Percentiles rank a stretch among this genome's conserved stretches.
Evolutionary conservation across 2,329 filamentous ascomycete species (phyloP).

Genomic region (Botryosphaeria dothidea): DNA sequence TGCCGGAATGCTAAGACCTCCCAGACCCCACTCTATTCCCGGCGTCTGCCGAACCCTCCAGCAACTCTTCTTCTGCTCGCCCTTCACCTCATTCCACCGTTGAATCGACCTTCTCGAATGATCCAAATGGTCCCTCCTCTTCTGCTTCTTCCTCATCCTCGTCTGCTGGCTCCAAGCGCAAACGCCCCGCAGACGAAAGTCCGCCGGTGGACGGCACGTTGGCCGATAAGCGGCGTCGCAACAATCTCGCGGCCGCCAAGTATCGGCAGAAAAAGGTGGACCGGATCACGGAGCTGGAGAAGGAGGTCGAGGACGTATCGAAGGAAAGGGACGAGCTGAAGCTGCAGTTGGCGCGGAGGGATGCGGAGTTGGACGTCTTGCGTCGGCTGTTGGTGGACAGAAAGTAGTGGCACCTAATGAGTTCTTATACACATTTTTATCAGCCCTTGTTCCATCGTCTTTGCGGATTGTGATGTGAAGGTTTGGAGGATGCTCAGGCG

Average conservation of each 20-base stretch:
- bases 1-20: background rate
- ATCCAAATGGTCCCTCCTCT: background rate
- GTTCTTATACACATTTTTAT: background rate
- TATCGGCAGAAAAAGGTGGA: slow-evolving; percentile 72
- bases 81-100: background rate
- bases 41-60: background rate
- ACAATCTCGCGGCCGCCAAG: slow-evolving; percentile 70
- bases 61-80: background rate
- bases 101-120: background rate
- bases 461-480: background rate
- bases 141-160: background rate
- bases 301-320: slow-evolving; percentile 58
- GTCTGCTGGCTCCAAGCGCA: background rate
- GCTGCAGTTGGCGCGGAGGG: slow-evolving; percentile 62
- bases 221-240: slow-evolving; percentile 60
- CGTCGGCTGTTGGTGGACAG: slow-evolving; percentile 41
- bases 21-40: background rate
- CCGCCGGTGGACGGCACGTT: background rate
- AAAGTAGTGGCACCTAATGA: background rate
- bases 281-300: slow-evolving; percentile 63
- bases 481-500: slow-evolving; percentile 1
- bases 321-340: slow-evolving; percentile 65
- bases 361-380: slow-evolving; percentile 65
- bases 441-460: background rate
- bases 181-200: background rate